Evolutionary conservation across 345 rosid genomes (phyloP).

Genomic region (Brassica nigra): DNA sequence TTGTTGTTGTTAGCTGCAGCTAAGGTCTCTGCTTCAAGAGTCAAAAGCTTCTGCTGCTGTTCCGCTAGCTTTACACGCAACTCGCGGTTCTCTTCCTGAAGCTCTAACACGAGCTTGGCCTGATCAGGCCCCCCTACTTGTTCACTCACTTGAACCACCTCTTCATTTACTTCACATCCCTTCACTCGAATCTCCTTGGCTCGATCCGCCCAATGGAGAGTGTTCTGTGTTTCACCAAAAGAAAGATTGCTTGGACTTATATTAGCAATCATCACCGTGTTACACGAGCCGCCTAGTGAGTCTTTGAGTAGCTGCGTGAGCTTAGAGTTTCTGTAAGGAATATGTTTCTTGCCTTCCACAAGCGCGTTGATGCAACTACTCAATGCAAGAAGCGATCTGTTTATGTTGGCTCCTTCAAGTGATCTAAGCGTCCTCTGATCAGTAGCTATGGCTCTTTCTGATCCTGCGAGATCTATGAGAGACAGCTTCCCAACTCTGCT

Average conservation of each 20-base stretch:
- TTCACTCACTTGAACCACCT: conserved; percentile 52
- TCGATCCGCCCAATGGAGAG: conserved; percentile 96
- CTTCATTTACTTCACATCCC: conserved; percentile 61
- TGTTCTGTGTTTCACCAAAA: conserved; percentile 93
- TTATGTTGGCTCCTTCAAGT: conserved; percentile 92
- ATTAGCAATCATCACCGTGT: conserved; percentile 95
- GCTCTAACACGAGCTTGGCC: conserved; percentile 72
- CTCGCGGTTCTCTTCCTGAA: conserved; percentile 87
- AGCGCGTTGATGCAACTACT: conserved; percentile 97
- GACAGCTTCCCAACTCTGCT: conserved; percentile 80
- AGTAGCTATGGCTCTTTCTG: conserved; percentile 94
- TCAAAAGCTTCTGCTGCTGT: conserved; percentile 71
- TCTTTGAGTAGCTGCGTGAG: conserved; percentile 97
- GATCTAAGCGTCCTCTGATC: conserved; percentile 92
- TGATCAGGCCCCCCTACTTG: conserved; percentile 51
- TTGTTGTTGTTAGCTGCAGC: conserved; percentile 54
- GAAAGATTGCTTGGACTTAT: conserved; percentile 87
- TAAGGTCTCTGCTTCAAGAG: conserved; percentile 69
- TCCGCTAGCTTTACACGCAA: conserved; percentile 69
- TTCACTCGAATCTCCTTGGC: conserved; percentile 84
- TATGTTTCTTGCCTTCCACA: conserved; percentile 94
- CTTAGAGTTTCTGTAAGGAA: conserved; percentile 90
- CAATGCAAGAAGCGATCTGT: conserved; percentile 85
- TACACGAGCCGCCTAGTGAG: conserved; percentile 87
- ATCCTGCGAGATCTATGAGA: conserved; percentile 96